Base-by-base conservation (phyloP, 495 filamentous ascomycete species). In the Lophiotrema nucula region DNA sequence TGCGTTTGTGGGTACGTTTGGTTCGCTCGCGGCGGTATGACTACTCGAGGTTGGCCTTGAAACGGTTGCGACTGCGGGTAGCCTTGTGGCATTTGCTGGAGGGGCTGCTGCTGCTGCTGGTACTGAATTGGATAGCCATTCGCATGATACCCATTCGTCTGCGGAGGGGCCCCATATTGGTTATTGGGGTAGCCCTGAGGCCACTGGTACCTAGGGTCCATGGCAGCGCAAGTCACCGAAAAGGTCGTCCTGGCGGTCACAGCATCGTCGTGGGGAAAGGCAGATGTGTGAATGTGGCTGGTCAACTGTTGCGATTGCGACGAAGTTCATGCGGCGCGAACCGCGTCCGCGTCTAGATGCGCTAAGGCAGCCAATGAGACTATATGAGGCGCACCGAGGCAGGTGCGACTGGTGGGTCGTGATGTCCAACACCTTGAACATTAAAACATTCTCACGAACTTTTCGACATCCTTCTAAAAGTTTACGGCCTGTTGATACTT, bases 151-250 rank as follows among this genome's bases (percentile, higher is more conserved):
- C 53, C 35, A 28, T 58, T 63, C 33, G 37, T 46, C n/a, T 23
- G 60, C 42, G 53, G 53, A 4, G 47, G 44, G 15, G 58, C 50
- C 2, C 33, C 26, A 53, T 62, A 62, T 25, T 61, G 63, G 49
- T 47, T 35, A 44, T 48, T 57, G 6, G 47, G 42, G 33, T 46
- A 45, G 42, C 44, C 56, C 43, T 52, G 62, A 13, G 57, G 48
- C 52, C 58, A 66, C 38, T 58, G 46, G 31, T 61, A 66, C 23
- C 58, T 53, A 6, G 53, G 53, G 47, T 62, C 58, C 63, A 66
- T 66, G 16, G 46, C 21, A 23, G 19, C 18, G 19, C 28, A 6
- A 18, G 42, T 3, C 27, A 15, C 11, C 4, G 6, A 47, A 3
- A 21, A 26, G 13, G 41, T 23, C 15, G 22, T 18, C 6, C n/a